A percentile compares a stretch with the other conserved stretches of the same genome.
Conservation (phyloP, 805 yeast species). For the Pichia thaimueangensis region DNA sequence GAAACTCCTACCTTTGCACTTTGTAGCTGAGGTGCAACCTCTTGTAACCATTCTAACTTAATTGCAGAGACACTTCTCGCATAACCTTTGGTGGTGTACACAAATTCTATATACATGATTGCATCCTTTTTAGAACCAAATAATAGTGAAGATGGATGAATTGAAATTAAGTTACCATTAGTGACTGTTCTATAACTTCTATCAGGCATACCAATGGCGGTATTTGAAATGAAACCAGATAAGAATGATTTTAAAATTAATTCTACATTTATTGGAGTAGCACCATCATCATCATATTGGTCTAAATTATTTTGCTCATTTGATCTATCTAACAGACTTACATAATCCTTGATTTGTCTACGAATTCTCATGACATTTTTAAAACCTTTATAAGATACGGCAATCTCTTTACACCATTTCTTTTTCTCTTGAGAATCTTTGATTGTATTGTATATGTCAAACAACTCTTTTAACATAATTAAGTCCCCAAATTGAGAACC, state of each 20-base stretch:
- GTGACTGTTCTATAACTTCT: conserved; percentile 82
- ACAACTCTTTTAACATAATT: conserved; percentile 71
- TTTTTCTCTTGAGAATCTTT: conserved; percentile 49
- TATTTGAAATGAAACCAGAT: conserved; percentile 75
- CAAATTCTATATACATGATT: conserved; percentile 91
- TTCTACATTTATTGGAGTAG: conserved; percentile 42
- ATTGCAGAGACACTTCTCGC: conserved; percentile 84
- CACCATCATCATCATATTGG: conserved; percentile 26
- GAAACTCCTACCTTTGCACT: conserved; percentile 32
- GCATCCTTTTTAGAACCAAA: conserved; percentile 82
- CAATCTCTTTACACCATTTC: conserved; percentile 79
- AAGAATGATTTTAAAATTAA: conserved; percentile 70
- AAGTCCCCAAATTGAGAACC: conserved; percentile 81
- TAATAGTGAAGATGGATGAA: conserved; percentile 85
- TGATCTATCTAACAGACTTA: conserved; percentile 36
- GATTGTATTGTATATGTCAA: conserved; percentile 46
- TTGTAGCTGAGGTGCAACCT: conserved; percentile 61
- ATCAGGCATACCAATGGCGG: conserved; percentile 94
- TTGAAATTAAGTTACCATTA: conserved; percentile 76
- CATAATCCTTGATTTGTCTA: conserved; percentile 65
- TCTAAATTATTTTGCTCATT: conserved; percentile 22
- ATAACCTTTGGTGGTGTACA: conserved; percentile 86
- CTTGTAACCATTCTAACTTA: conserved; percentile 80
- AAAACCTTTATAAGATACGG: conserved; percentile 73
- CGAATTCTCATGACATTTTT: conserved; percentile 70